Percentiles rank a stretch among this genome's conserved stretches.
These are phyloP conservation scores for Phytopythium montanum DNA, from an alignment of 352 stramenopile species.

Conservation along the genomic window DNA sequence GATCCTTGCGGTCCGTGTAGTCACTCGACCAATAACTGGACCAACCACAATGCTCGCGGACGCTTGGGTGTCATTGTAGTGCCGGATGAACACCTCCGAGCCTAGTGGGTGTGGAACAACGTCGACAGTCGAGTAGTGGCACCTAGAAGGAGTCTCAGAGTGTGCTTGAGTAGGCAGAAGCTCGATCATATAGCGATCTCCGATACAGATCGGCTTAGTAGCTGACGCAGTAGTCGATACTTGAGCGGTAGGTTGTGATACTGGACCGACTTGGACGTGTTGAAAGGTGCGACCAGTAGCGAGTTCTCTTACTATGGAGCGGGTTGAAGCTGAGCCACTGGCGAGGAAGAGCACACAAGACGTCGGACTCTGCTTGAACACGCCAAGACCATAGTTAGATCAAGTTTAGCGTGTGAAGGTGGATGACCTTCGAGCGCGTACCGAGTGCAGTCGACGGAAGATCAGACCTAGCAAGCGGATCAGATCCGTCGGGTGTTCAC, in stretches of 20 bases:
- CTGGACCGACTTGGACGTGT: conserved; percentile 43
- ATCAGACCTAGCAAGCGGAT: conserved; percentile 30
- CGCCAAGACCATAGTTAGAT: neutral
- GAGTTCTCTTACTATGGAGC: conserved; percentile 32
- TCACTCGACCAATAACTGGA: conserved; percentile 59
- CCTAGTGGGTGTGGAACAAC: conserved; percentile 42
- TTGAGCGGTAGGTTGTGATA: conserved; percentile 15
- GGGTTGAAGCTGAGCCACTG: conserved; percentile 22
- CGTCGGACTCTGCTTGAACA: conserved; percentile 18
- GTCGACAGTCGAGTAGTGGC: conserved; percentile 46
- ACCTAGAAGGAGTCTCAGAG: neutral
- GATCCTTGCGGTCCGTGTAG: conserved; percentile 44
- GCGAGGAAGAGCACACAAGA: conserved; percentile 46
- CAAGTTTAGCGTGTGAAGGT: neutral
- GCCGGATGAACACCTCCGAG: conserved; percentile 23
- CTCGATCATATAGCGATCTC: conserved; percentile 1
- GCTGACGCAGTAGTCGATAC: neutral
- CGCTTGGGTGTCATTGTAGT: conserved; percentile 31
- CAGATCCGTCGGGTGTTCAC: conserved; percentile 34
- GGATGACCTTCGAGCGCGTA: conserved; percentile 6
- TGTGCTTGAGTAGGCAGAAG: neutral
- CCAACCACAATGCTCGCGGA: conserved; percentile 48
- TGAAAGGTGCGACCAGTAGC: conserved; percentile 26
- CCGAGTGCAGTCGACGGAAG: conserved; percentile 28
- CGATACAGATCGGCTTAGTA: neutral